Percentiles rank a stretch among this genome's conserved stretches.
These are phyloP conservation scores for Syzygium aqueum DNA, from an alignment of 345 rosid genomes.

Conservation along the genomic window DNA sequence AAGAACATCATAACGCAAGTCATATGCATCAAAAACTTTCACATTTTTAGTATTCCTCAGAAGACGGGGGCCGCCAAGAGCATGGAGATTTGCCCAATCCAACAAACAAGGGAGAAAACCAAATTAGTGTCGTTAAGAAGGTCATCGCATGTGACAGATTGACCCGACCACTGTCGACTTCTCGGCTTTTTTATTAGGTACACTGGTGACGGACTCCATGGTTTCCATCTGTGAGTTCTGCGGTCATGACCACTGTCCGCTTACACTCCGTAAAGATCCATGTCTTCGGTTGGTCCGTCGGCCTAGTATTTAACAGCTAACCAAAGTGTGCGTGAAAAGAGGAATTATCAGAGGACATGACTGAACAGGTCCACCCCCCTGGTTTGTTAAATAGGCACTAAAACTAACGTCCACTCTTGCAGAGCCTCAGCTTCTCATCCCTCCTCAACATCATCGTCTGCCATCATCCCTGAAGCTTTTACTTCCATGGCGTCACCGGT, in stretches of 20 bases:
- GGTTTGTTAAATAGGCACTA: background rate
- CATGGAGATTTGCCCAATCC: background rate
- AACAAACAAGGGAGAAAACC: background rate
- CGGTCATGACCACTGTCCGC: background rate
- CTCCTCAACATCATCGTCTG: background rate
- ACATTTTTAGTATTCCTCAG: background rate
- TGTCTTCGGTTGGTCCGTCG: background rate
- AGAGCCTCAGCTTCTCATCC: background rate
- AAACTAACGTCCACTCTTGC: background rate
- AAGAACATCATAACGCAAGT: background rate
- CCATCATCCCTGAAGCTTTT: background rate
- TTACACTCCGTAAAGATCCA: background rate
- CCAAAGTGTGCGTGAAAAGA: background rate
- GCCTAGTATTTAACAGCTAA: background rate
- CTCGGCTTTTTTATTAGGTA: background rate
- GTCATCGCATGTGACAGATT: background rate
- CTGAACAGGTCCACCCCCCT: background rate
- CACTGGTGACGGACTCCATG: background rate
- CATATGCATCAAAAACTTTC: background rate
- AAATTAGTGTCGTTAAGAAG: background rate
- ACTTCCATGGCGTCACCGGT: conserved; percentile 4
- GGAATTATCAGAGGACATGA: background rate
- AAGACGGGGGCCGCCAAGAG: background rate
- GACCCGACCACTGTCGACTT: background rate
- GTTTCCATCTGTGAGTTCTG: background rate